Evolutionary conservation across 345 rosid species (phyloP), one percentile per base, ranked within the genome.

Genomic region (Brassica nigra): DNA sequence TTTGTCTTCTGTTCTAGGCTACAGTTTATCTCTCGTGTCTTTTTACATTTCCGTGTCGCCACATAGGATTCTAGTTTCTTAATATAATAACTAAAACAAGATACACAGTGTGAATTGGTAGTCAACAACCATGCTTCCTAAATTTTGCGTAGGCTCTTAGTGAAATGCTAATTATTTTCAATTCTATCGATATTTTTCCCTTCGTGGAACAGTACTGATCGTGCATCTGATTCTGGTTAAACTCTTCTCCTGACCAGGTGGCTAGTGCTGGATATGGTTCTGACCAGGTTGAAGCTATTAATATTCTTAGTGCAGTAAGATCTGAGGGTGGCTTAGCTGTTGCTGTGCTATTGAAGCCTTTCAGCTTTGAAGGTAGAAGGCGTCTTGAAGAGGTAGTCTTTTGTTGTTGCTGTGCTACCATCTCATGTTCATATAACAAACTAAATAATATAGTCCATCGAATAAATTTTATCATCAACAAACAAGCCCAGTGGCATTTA

Each of bases 351-450:
- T 76, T 92, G 82, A 92, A 82, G 81, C 99, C 99, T 78, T 95
- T 95, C 87, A 87, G 92, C 76, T 95, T 95, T 83, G 97, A 95
- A 88, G 99, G 99, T 63, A 86, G 86, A 76, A 90, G 89, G 80
- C 97, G 95, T 70, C 85, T 85, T 61, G 88, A 84, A 77, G 97
- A 95, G 99, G 99, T 95, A 80, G 62, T 11, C 12, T n/a, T 29
- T 65, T 55, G 8, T 4, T 42, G 54, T 75, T 55, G 6, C 62
- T 42, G 12, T 61, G 18, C 57, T 55, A 76, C 15, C 31, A 54
- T 68, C 33, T 68, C 49, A 68, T 44, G 20, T 62, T 68, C 34
- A 59, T 44, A 30, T 30, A 14, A 42, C 62, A 29, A 76, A 9
- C 16, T 44, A 1, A 8, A 30, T 18, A 18, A 18, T 18, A 30